A percentile compares a stretch with the other conserved stretches of the same genome.
phyloP scores from a whole-genome alignment of 352 stramenopile species.

The Phytophthora cactorum region DNA sequence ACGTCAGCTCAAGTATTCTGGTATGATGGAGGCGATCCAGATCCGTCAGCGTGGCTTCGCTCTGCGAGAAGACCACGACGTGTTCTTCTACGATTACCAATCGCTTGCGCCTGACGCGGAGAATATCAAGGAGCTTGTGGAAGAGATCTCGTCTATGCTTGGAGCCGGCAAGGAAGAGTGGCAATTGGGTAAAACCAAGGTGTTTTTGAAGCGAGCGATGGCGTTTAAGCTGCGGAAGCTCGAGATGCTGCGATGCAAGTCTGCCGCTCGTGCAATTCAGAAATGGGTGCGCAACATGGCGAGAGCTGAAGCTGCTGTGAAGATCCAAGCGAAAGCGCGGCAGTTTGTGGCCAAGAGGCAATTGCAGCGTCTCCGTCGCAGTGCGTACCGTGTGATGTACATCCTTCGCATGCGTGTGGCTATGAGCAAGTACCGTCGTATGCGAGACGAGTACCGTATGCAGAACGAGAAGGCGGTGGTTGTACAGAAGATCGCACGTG shows the following conservation, averaged over 20 bases:
- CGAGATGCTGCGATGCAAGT: constrained; percentile 82
- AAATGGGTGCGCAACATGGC: constrained; percentile 85
- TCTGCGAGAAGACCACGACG: constrained; percentile 88
- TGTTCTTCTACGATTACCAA: constrained; percentile 93
- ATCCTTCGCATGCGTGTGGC: constrained; percentile 70
- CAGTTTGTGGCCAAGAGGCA: constrained; percentile 70
- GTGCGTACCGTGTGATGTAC: constrained; percentile 69
- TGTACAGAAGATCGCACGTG: constrained; percentile 79
- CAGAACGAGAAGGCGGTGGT: constrained; percentile 60
- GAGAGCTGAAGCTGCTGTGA: constrained; percentile 54
- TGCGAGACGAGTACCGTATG: constrained; percentile 60
- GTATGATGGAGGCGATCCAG: constrained; percentile 93
- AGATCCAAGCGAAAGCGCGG: constrained; percentile 76
- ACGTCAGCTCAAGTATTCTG: constrained; percentile 90
- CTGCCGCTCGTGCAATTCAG: constrained; percentile 81
- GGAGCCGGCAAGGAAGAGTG: constrained; percentile 89
- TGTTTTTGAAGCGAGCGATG: constrained; percentile 85
- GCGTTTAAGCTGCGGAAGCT: constrained; percentile 86
- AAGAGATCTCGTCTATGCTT: constrained; percentile 86
- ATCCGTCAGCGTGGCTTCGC: constrained; percentile 90
- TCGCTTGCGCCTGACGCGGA: constrained; percentile 84
- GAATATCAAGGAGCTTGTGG: constrained; percentile 83
- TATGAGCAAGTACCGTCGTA: constrained; percentile 58
- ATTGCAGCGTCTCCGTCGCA: constrained; percentile 55
- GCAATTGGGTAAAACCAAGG: constrained; percentile 90